Conservation (phyloP, 768 basidiomycete genomes). For the Suillus sp. region DNA sequence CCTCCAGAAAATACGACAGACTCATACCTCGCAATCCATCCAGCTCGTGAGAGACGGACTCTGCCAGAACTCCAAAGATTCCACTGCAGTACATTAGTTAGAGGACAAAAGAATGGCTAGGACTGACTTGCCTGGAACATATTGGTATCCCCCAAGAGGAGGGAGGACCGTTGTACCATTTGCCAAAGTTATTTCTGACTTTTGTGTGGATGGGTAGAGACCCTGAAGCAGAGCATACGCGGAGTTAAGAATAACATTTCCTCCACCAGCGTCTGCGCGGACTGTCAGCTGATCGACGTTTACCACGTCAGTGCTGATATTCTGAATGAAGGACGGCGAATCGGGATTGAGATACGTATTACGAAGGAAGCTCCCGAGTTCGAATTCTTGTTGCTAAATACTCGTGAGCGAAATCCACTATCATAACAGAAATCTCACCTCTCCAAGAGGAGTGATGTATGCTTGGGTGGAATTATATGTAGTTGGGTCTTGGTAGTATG, state of each 20-base stretch:
- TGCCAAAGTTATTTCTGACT: slow-evolving; percentile 21
- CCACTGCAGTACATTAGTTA: slow-evolving; percentile 72
- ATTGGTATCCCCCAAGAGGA: slow-evolving; percentile 23
- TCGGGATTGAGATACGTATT: not conserved
- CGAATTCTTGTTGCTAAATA: slow-evolving; percentile 58
- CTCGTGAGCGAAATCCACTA: not conserved
- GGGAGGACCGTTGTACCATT: slow-evolving; percentile 18
- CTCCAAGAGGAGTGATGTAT: slow-evolving; percentile 68
- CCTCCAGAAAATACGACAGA: not conserved
- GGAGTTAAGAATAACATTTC: not conserved
- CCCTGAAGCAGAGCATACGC: slow-evolving; percentile 18
- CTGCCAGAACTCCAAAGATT: slow-evolving; percentile 57
- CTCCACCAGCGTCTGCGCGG: not conserved
- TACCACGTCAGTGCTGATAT: not conserved
- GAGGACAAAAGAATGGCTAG: slow-evolving; percentile 32
- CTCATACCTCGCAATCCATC: slow-evolving; percentile 56
- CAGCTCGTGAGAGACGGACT: slow-evolving; percentile 75
- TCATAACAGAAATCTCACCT: slow-evolving; percentile 38
- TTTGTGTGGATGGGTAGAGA: slow-evolving; percentile 15
- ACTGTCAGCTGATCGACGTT: not conserved
- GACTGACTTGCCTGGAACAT: slow-evolving; percentile 20
- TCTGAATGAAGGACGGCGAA: not conserved
- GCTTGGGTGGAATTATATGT: slow-evolving; percentile 59
- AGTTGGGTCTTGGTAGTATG: slow-evolving; percentile 66
- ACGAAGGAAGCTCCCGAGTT: slow-evolving; percentile 56